Percentiles rank a stretch among this genome's conserved stretches.
Conservation (phyloP, 805 yeast genomes). For the Schizosaccharomyces lindneri region DNA sequence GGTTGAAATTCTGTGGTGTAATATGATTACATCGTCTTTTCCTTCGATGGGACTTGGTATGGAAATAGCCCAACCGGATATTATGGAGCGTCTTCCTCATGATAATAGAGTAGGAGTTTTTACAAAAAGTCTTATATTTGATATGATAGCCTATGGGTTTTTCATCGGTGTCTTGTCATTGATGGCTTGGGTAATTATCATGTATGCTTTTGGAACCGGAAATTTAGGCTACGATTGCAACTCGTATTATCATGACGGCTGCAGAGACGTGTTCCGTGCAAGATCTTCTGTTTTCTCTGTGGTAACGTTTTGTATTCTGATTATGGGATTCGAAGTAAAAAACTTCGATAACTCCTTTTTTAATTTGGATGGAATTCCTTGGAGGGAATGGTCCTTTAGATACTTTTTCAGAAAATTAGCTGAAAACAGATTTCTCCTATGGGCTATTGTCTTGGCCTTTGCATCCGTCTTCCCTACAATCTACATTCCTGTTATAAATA, state of each 20-base stretch:
- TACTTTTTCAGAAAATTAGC: slow-evolving; percentile 30
- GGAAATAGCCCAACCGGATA: slow-evolving; percentile 37
- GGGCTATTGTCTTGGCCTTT: slow-evolving; percentile 55
- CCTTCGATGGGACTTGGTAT: slow-evolving; percentile 68
- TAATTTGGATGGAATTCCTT: slow-evolving; percentile 27
- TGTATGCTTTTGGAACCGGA: slow-evolving; percentile 45
- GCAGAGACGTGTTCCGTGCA: slow-evolving; percentile 44
- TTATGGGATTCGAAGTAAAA: slow-evolving; percentile 67
- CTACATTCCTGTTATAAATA: slow-evolving; percentile 70
- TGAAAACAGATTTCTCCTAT: slow-evolving; percentile 52
- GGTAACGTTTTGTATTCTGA: slow-evolving; percentile 67
- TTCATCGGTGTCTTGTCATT: slow-evolving; percentile 45
- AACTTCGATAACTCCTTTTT: slow-evolving; percentile 48
- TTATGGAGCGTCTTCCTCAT: slow-evolving; percentile 41
- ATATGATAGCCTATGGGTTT: slow-evolving; percentile 49
- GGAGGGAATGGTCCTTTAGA: slow-evolving; percentile 2
- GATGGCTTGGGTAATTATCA: slow-evolving; percentile 34
- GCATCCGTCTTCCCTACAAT: slow-evolving; percentile 55
- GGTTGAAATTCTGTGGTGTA: slow-evolving; percentile 57
- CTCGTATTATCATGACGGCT: slow-evolving; percentile 20
- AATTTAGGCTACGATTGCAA: slow-evolving; percentile 44
- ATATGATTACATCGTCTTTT: slow-evolving; percentile 55
- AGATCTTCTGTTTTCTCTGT: slow-evolving; percentile 57
- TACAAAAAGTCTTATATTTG: slow-evolving; percentile 40
- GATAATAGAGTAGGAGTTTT: slow-evolving; percentile 30